These are phyloP conservation scores for Fraxinus floribunda DNA, from an alignment of 305 asterid genomes.

Conservation along the genomic window DNA sequence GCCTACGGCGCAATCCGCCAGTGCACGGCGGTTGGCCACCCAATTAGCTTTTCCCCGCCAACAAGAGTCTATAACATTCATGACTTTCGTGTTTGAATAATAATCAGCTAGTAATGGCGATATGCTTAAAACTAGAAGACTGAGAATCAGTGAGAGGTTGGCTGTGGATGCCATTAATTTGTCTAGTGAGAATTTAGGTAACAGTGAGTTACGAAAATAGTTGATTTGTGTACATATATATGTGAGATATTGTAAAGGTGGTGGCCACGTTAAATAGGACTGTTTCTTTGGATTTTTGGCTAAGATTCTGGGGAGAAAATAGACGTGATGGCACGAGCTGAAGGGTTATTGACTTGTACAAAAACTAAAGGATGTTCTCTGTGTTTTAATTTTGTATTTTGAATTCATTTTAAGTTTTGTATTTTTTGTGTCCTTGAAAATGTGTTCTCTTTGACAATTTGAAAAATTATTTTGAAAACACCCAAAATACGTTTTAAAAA, in stretches of 20 bases:
- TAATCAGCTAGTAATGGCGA: constrained; percentile 22
- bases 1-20: constrained; percentile 70
- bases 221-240: constrained; percentile 20
- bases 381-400: too few species aligned
- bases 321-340: constrained; percentile 72
- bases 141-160: constrained; percentile 24
- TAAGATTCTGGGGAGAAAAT: constrained; percentile 14
- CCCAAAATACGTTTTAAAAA: too few species aligned
- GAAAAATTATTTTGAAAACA: background rate
- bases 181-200: constrained; percentile 19
- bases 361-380: background rate
- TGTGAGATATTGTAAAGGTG: constrained; percentile 31
- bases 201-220: constrained; percentile 1
- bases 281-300: constrained; percentile 25
- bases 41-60: constrained; percentile 59
- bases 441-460: too few species aligned
- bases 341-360: constrained; percentile 32
- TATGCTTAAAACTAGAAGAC: constrained; percentile 20
- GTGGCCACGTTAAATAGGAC: constrained; percentile 46
- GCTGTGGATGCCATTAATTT: constrained; percentile 34
- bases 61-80: constrained; percentile 63
- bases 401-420: too few species aligned
- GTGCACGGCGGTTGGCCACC: constrained; percentile 51
- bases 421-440: too few species aligned
- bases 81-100: constrained; percentile 14